Conservation (phyloP, 805 yeast species). For the Ogataea nitratoaversa region DNA sequence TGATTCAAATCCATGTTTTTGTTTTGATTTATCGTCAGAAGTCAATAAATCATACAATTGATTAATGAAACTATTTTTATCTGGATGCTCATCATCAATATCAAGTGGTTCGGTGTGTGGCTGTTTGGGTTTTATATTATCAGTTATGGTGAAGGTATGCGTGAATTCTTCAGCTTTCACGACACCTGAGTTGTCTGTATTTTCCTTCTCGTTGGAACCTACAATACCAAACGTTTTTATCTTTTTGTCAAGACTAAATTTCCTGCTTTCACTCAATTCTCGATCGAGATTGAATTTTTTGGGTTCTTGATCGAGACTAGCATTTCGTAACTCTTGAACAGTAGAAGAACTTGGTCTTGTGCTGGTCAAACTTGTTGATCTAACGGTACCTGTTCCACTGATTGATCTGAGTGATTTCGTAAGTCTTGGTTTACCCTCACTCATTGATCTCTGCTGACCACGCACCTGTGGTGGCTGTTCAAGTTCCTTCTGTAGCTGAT, state of each 20-base stretch:
- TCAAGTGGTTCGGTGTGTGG: background rate
- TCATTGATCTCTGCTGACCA: slow-evolving; percentile 2
- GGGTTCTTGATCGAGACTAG: background rate
- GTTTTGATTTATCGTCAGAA: slow-evolving; percentile 18
- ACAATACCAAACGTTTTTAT: too few species aligned
- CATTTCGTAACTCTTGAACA: background rate
- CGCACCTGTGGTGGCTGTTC: slow-evolving; percentile 1
- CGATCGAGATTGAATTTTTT: background rate
- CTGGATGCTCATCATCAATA: slow-evolving; percentile 15
- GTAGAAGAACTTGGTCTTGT: slow-evolving; percentile 3
- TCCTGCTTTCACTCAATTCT: too few species aligned
- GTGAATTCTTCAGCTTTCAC: slow-evolving; percentile 8
- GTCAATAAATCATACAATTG: slow-evolving; percentile 21
- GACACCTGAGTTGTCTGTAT: background rate
- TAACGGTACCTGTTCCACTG: slow-evolving; percentile 2
- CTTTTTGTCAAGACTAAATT: too few species aligned
- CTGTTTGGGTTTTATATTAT: background rate
- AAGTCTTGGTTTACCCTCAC: slow-evolving; percentile 8
- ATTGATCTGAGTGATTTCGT: slow-evolving; percentile 5
- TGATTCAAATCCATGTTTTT: slow-evolving; percentile 17
- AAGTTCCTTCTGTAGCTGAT: slow-evolving; percentile 15
- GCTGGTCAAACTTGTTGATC: slow-evolving; percentile 3
- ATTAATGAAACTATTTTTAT: slow-evolving; percentile 17
- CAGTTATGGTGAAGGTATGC: slow-evolving; percentile 11
- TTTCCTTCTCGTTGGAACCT: background rate